Evolutionary conservation across 2,329 filamentous ascomycete genomes (phyloP), one percentile per base, ranked within the genome.

Genomic region (Sclerotinia subarctica): DNA sequence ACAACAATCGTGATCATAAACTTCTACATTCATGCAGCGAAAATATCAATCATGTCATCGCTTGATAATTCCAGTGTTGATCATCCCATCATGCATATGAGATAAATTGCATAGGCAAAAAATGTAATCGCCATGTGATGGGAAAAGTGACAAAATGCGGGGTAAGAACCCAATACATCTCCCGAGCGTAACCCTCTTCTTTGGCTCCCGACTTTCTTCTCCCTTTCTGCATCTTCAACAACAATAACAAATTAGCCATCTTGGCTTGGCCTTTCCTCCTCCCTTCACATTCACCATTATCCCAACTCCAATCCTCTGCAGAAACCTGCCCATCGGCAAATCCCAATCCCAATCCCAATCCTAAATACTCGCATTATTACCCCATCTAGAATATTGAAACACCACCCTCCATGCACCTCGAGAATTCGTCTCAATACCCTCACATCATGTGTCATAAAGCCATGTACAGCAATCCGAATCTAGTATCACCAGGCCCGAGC

Each of bases 401-500:
- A 58, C 7, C n/a, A 44, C 7, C 3, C 54, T 44, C n/a, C 15
- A 58, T 58, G 54, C 54, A 58, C 15, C 32, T 24, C 54, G 13
- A 57, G 6, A 42, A 6, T 15, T 5, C 35, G 19, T 32, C 35
- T 58, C 54, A 58, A 13, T 35, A 58, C 7, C 15, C 13, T 4
- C n/a, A 11, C 35, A 58, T 58, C 54, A 58, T 58, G 35, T 58
- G 54, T 58, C 26, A n/a, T 17, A 10, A 10, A n/a, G 8, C 54
- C 54, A 58, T 58, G 54, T 58, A 35, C 24, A 5, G 4, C 26
- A 26, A 26, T 42, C 54, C 54, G 5, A 58, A 58, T 58, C 54
- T 58, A 35, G 54, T 58, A 58, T 58, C 54, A 58, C 54, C 35
- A 58, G 21, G 54, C 24, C 54, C 54, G 54, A 58, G 35, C 35